Evolutionary conservation across 331 rosid genomes (phyloP).

Genomic region (Phaseolus coccineus): DNA sequence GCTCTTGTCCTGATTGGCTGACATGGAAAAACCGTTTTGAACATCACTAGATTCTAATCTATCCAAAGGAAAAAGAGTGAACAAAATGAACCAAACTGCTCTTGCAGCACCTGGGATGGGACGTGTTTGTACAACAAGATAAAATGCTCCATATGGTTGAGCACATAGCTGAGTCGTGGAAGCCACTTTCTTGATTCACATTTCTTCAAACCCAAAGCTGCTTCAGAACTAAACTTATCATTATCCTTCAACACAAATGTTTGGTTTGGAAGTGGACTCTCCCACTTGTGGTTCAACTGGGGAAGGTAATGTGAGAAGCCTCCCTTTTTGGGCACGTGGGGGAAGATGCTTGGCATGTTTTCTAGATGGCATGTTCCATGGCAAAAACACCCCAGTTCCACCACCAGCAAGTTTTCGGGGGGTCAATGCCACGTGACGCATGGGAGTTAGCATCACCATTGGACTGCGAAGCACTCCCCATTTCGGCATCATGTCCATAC

Average conservation of each 20-base stretch:
- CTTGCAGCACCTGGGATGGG: conserved; percentile 57
- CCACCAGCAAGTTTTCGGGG: conserved; percentile 65
- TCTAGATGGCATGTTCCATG: conserved; percentile 84
- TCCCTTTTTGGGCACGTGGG: conserved; percentile 89
- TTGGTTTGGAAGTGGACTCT: conserved; percentile 65
- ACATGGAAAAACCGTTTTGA: conserved; percentile 49
- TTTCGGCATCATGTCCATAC: conserved; percentile 69
- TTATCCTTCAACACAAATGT: conserved; percentile 59
- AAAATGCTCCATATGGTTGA: conserved; percentile 50
- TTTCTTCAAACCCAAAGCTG: conserved; percentile 52
- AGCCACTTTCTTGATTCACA: conserved; percentile 48
- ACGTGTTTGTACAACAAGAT: conserved; percentile 65
- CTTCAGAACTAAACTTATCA: conserved; percentile 45
- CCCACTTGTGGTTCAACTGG: conserved; percentile 57
- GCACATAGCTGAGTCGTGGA: conserved; percentile 44
- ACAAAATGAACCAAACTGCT: conserved; percentile 44
- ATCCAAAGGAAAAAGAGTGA: background rate
- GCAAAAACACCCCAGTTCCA: conserved; percentile 97
- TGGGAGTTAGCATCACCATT: conserved; percentile 79
- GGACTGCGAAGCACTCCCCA: conserved; percentile 87
- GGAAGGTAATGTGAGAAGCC: conserved; percentile 74
- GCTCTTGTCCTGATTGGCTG: conserved; percentile 48
- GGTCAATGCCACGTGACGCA: conserved; percentile 68
- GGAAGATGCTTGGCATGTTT: conserved; percentile 92
- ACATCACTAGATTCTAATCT: conserved; percentile 56